These are phyloP conservation scores for Eucalyptus marginata DNA, from an alignment of 345 rosid species.

Conservation along the genomic window DNA sequence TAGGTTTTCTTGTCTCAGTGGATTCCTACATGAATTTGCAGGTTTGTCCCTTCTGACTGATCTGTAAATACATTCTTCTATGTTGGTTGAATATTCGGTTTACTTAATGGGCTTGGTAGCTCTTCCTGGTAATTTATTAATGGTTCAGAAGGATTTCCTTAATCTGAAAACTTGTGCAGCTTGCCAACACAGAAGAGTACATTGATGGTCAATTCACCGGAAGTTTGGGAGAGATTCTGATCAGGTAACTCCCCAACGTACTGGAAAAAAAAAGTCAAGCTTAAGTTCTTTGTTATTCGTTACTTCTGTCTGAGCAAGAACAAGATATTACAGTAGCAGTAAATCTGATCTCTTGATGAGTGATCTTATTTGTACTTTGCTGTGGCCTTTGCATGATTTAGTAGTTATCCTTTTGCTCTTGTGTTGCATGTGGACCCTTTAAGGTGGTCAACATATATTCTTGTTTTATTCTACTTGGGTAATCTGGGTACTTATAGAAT, in stretches of 20 bases:
- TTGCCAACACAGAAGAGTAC: constrained; percentile 83
- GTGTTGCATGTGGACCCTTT: neutral
- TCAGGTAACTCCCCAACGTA: constrained; percentile 32
- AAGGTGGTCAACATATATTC: neutral
- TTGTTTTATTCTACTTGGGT: neutral
- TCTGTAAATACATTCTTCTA: neutral
- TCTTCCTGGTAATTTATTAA: neutral
- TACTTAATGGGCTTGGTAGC: neutral
- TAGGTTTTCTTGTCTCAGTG: constrained; percentile 90
- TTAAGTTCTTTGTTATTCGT: neutral
- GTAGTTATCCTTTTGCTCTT: neutral
- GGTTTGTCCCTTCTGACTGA: constrained; percentile 14
- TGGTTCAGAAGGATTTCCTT: neutral
- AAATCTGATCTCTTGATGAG: neutral
- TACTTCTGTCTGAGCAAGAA: neutral
- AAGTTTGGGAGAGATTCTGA: constrained; percentile 83
- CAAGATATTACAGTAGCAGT: neutral
- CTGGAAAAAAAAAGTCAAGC: neutral
- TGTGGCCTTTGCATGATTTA: neutral
- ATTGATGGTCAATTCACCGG: constrained; percentile 84
- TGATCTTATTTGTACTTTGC: neutral
- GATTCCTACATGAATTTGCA: constrained; percentile 98
- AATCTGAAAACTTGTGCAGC: constrained; percentile 20
- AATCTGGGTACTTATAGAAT: neutral
- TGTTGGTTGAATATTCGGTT: neutral